Evolutionary conservation across 140 eudicot genomes (phyloP), one percentile per base, ranked within the genome.

Genomic region (Oenanthe javanica): DNA sequence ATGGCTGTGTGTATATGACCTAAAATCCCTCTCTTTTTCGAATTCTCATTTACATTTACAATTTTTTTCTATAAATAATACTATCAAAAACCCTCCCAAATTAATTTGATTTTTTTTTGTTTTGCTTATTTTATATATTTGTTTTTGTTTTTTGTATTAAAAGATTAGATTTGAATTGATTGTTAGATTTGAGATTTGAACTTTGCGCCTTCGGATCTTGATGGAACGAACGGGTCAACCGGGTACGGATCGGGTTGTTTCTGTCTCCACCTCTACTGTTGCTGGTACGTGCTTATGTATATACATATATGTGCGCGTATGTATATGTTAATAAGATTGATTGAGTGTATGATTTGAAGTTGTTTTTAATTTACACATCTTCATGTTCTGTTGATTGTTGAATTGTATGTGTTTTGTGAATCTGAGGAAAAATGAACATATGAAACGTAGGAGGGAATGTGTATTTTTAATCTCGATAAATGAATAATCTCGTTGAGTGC

Each of bases 201-300:
- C 71, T 80, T 77, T 19, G 46, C 64, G 61, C 50, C 36, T 61
- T 86, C 48, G 75, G 80, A 61, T 82, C 81, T 18, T 72, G 27
- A 87, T 87, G 90, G 88, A 85, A 73, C 86, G 82, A 83, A 77
- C 82, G 84, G 88, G 87, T 87, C 90, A 85, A 84, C 90, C 80
- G 79, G 90, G 83, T 27, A 71, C 78, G 75, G 88, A 87, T 83
- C 87, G 85, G 81, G 88, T 87, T 81, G 77, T 85, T 52, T 77
- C 84, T 72, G 83, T 83, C 83, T 77, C 80, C 45, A 57, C 80
- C 57, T 19, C 71, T 67, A 72, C 88, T 85, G 73, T 78, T 83
- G 38, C 85, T 77, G 50, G 74, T 77, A 67, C 85, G 83, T 85
- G 73, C 15, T 5, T 27, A 81, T 77, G 25, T 47, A 19, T 2